A percentile compares a stretch with the other conserved stretches of the same genome.
Evolutionary conservation across 306 rosid species (phyloP).

Genomic region (Trifolium fragiferum): DNA sequence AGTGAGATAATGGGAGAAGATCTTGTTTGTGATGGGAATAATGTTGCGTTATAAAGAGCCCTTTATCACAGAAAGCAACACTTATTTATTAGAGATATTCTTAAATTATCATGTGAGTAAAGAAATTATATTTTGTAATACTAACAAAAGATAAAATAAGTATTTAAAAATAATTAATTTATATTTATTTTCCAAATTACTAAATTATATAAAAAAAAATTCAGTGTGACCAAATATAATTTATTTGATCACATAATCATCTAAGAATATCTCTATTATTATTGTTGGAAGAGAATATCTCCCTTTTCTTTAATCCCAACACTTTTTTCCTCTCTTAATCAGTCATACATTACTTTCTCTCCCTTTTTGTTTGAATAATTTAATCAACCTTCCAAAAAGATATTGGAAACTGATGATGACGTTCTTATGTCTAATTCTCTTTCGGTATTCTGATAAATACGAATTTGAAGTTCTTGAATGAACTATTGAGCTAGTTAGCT

Average conservation of each 20-base stretch:
- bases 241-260: too few relatives aligned
- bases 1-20: slow-evolving; percentile 62
- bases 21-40: slow-evolving; percentile 61
- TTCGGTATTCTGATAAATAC: slow-evolving; percentile 42
- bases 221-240: too few relatives aligned
- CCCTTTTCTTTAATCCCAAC: slow-evolving; percentile 40
- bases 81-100: slow-evolving; percentile 17
- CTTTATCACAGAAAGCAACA: slow-evolving; percentile 57
- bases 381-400: slow-evolving; percentile 42
- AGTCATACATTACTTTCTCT: not conserved
- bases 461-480: slow-evolving; percentile 33
- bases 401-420: slow-evolving; percentile 47
- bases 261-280: too few relatives aligned
- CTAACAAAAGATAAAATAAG: too few relatives aligned
- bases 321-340: slow-evolving; percentile 32
- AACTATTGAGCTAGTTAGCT: too few relatives aligned
- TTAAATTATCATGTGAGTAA: too few relatives aligned
- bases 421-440: slow-evolving; percentile 36
- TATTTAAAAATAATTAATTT: too few relatives aligned
- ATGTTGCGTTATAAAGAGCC: slow-evolving; percentile 44
- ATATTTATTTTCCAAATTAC: too few relatives aligned
- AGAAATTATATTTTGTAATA: too few relatives aligned
- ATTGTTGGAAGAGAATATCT: slow-evolving; percentile 54
- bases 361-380: slow-evolving; percentile 1
- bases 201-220: too few relatives aligned